Conservation (phyloP, 2,329 filamentous ascomycete genomes). For the Cladophialophora yegresii region DNA sequence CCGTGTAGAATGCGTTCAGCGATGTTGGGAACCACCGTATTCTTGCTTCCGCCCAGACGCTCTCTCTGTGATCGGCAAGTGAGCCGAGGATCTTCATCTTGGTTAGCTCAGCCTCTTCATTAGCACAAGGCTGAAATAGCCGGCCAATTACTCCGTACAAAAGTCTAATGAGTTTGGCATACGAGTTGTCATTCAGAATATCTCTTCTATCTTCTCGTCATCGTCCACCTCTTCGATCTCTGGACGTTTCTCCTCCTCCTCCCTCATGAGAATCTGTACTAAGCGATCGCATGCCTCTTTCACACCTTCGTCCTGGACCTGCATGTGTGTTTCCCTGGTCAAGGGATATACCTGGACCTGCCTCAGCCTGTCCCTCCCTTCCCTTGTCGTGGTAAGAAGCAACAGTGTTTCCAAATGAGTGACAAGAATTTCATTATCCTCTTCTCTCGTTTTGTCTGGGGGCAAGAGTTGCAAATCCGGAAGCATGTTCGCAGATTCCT, state of each 20-base stretch:
- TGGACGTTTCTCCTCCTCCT: constrained; percentile 66
- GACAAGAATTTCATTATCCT: constrained; percentile 72
- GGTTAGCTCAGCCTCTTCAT: too few species aligned
- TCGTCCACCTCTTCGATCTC: constrained; percentile 50
- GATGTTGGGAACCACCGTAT: neutral
- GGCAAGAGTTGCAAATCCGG: constrained; percentile 86
- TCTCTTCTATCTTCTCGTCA: constrained; percentile 49
- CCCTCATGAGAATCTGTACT: constrained; percentile 84
- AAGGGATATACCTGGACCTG: constrained; percentile 83
- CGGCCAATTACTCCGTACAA: too few species aligned
- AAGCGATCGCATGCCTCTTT: constrained; percentile 82
- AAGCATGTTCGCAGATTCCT: constrained; percentile 83
- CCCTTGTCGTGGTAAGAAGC: constrained; percentile 74
- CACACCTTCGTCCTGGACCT: constrained; percentile 75
- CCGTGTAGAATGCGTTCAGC: neutral
- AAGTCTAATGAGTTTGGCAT: too few species aligned
- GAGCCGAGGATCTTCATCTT: too few species aligned
- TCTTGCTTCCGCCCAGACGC: neutral
- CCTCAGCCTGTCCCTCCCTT: constrained; percentile 73
- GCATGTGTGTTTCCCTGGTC: constrained; percentile 78
- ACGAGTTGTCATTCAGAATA: constrained; percentile 42
- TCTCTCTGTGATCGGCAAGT: too few species aligned
- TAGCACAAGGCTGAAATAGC: too few species aligned
- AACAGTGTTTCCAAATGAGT: constrained; percentile 88
- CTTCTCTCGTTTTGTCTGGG: constrained; percentile 83